A percentile compares a stretch with the other conserved stretches of the same genome.
Evolutionary conservation across 768 basidiomycete species (phyloP).

Genomic region (Leccinum imitatum): DNA sequence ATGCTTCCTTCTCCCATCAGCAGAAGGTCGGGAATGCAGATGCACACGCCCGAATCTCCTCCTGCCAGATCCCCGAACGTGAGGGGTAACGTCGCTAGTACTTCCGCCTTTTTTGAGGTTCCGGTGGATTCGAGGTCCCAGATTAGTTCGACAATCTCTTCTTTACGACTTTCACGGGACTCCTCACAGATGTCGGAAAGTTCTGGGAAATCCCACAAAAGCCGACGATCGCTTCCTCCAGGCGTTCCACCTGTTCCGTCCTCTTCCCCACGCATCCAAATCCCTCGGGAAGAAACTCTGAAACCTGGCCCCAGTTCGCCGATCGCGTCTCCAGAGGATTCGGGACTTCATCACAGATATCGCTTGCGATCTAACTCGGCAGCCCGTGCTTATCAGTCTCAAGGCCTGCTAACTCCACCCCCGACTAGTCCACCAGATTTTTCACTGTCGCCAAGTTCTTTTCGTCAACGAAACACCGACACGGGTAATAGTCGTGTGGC

Average conservation of each 20-base stretch:
- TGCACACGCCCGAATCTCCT: not conserved
- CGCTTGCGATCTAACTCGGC: slow-evolving; percentile 1
- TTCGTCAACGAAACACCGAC: not conserved
- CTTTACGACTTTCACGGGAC: slow-evolving; percentile 1
- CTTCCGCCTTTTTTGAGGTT: not conserved
- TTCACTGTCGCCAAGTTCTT: not conserved
- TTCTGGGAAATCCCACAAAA: not conserved
- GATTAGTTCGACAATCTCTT: not conserved
- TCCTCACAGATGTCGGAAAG: slow-evolving; percentile 5
- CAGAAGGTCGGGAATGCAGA: not conserved
- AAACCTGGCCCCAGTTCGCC: slow-evolving; percentile 13
- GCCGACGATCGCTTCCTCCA: slow-evolving; percentile 7
- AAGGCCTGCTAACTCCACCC: slow-evolving; percentile 7
- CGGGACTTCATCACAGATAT: slow-evolving; percentile 7
- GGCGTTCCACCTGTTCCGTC: not conserved
- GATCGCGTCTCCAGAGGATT: slow-evolving; percentile 19
- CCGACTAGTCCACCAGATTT: slow-evolving; percentile 5
- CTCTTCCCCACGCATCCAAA: slow-evolving; percentile 14
- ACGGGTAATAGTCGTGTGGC: not conserved
- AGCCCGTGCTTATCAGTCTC: not conserved
- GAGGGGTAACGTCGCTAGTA: not conserved
- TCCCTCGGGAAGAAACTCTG: slow-evolving; percentile 8
- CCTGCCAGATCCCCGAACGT: not conserved
- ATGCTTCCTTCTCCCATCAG: slow-evolving; percentile 19
- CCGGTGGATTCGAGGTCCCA: not conserved